Percentiles rank a stretch among this genome's conserved stretches.
phyloP scores from a whole-genome alignment of 768 basidiomycete genomes.

The Chlorophyllum brunneum region DNA sequence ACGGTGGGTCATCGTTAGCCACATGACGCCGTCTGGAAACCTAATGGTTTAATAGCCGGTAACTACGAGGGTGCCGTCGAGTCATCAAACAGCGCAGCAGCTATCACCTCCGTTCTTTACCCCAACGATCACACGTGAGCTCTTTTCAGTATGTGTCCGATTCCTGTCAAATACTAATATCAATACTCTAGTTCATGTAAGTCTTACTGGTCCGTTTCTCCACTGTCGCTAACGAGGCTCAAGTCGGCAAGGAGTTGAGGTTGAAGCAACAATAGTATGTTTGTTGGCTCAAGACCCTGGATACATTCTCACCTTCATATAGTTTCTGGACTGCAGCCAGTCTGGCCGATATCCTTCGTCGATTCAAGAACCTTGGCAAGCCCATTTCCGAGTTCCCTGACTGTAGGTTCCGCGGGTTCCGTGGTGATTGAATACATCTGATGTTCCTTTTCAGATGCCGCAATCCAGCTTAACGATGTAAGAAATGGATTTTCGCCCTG shows the following conservation, averaged over 20 bases:
- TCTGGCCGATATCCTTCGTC: conserved; percentile 83
- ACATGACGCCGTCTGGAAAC: background rate
- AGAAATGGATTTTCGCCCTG: conserved; percentile 17
- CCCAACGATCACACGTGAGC: conserved; percentile 86
- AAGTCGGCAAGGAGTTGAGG: conserved; percentile 83
- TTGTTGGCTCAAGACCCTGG: background rate
- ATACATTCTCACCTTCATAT: background rate
- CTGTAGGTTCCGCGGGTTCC: conserved; percentile 41
- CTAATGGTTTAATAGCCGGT: conserved; percentile 51
- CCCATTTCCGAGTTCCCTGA: conserved; percentile 80
- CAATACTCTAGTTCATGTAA: conserved; percentile 37
- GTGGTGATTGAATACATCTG: background rate
- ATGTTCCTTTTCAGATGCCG: conserved; percentile 54
- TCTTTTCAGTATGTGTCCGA: background rate
- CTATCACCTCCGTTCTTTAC: conserved; percentile 93
- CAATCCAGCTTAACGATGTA: conserved; percentile 94
- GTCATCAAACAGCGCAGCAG: conserved; percentile 84
- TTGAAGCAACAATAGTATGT: conserved; percentile 89
- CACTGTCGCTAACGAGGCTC: background rate
- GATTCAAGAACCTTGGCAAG: conserved; percentile 88
- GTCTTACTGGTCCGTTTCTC: conserved; percentile 14
- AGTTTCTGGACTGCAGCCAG: conserved; percentile 89
- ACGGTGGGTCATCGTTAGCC: conserved; percentile 46
- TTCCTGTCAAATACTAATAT: background rate
- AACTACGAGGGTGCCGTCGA: conserved; percentile 91